Conservation (phyloP, 2,329 filamentous ascomycete species). For the Bipolaris sorokiniana region DNA sequence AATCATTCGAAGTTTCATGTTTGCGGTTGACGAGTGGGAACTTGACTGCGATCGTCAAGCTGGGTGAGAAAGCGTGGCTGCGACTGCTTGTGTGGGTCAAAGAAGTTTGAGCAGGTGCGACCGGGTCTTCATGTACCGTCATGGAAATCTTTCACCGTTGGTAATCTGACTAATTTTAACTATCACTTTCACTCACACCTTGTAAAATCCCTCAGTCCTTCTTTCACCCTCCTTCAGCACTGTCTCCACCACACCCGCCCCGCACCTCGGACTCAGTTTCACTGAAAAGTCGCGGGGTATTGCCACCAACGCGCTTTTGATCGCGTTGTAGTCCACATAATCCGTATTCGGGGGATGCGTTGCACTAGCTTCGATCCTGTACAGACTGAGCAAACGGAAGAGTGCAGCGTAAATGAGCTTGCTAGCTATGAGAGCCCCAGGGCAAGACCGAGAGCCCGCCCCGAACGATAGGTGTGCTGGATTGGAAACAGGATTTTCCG, state of each 20-base stretch:
- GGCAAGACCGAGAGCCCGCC: slow-evolving; percentile 59
- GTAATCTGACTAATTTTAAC: too few species aligned
- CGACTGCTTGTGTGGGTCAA: background rate
- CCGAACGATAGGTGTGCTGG: slow-evolving; percentile 58
- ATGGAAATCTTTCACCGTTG: too few species aligned
- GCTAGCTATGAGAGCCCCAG: slow-evolving; percentile 59
- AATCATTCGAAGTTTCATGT: background rate
- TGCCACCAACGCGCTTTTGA: slow-evolving; percentile 65
- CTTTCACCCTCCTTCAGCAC: slow-evolving; percentile 54
- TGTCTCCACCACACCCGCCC: slow-evolving; percentile 40
- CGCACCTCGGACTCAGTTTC: slow-evolving; percentile 60
- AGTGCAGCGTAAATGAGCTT: slow-evolving; percentile 59
- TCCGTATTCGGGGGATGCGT: slow-evolving; percentile 63
- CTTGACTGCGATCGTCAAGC: background rate
- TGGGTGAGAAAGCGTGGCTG: background rate
- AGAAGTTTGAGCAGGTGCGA: background rate
- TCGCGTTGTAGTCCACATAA: slow-evolving; percentile 67
- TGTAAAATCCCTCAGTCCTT: slow-evolving; percentile 58
- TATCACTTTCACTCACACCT: slow-evolving; percentile 24
- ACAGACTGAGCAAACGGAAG: slow-evolving; percentile 57
- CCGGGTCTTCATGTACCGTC: too few species aligned
- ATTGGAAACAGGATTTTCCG: slow-evolving; percentile 32
- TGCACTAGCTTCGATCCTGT: slow-evolving; percentile 58
- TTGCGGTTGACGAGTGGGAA: too few species aligned
- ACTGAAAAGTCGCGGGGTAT: slow-evolving; percentile 66